A percentile compares a stretch with the other conserved stretches of the same genome.
These are phyloP conservation scores for Tagetes patula DNA, from an alignment of 129 eudicot genomes.

Conservation along the genomic window DNA sequence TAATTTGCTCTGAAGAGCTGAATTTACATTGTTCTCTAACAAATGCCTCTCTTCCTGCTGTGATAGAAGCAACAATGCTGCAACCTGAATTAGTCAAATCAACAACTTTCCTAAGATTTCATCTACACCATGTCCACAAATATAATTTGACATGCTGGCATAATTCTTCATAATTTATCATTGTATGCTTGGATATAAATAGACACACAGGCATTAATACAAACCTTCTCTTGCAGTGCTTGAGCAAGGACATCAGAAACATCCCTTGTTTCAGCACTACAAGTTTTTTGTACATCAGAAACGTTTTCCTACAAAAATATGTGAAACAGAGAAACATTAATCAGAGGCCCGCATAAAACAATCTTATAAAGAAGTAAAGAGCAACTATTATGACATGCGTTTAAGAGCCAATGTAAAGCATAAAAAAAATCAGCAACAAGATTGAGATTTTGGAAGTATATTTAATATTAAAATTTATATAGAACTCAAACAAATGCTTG, in stretches of 20 bases:
- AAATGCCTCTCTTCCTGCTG: slow-evolving; percentile 89
- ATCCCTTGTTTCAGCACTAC: slow-evolving; percentile 39
- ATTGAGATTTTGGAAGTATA: not conserved
- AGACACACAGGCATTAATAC: slow-evolving; percentile 4
- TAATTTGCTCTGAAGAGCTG: slow-evolving; percentile 59
- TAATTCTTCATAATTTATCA: not conserved
- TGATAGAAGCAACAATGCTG: slow-evolving; percentile 72
- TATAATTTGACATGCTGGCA: slow-evolving; percentile 19
- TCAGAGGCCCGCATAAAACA: not conserved
- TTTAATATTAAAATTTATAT: not conserved
- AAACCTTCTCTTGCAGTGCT: slow-evolving; percentile 92
- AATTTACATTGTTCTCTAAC: slow-evolving; percentile 74
- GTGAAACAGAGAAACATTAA: slow-evolving; percentile 17
- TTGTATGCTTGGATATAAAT: not conserved
- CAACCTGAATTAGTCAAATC: slow-evolving; percentile 52
- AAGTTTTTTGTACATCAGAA: slow-evolving; percentile 35
- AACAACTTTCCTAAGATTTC: not conserved
- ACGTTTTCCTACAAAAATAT: slow-evolving; percentile 36
- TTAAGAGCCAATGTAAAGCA: no score
- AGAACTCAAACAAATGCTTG: not conserved
- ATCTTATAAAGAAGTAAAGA: not conserved
- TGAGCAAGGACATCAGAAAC: slow-evolving; percentile 69
- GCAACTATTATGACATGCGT: not conserved
- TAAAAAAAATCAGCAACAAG: not conserved
- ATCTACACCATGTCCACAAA: not conserved